phyloP scores from a whole-genome alignment of 257 asterid genomes.

The Anisodus tanguticus region DNA sequence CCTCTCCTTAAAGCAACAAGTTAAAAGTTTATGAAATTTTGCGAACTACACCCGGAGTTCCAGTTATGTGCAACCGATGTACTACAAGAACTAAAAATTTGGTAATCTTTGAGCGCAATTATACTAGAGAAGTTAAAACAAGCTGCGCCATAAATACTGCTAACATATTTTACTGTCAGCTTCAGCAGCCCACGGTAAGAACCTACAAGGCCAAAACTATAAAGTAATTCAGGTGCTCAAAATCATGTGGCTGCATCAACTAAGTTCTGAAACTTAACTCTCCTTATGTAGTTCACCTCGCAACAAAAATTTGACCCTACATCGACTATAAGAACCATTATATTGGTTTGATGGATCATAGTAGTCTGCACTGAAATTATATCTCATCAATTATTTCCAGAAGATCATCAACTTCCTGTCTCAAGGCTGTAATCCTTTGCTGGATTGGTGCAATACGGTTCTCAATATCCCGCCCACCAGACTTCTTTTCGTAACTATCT shows the following conservation, averaged over 20 bases:
- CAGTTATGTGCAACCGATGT: no score
- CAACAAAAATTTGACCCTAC: slow-evolving; percentile 43
- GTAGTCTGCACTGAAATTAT: slow-evolving; percentile 32
- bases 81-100: background rate
- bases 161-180: background rate
- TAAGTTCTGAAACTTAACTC: slow-evolving; percentile 5
- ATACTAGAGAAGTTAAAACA: background rate
- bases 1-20: background rate
- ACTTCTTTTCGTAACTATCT: slow-evolving; percentile 85
- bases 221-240: background rate
- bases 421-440: slow-evolving; percentile 73
- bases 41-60: background rate
- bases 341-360: slow-evolving; percentile 32
- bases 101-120: background rate
- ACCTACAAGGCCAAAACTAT: no score
- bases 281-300: background rate
- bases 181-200: background rate
- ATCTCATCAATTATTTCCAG: slow-evolving; percentile 86
- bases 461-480: slow-evolving; percentile 76
- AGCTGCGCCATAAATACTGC: background rate
- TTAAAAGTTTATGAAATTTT: background rate
- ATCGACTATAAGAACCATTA: slow-evolving; percentile 29
- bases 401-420: slow-evolving; percentile 91
- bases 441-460: slow-evolving; percentile 78
- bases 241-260: background rate